Evolutionary conservation across 2,329 filamentous ascomycete species (phyloP), one percentile per base, ranked within the genome.

Genomic region (Fusarium sp.): DNA sequence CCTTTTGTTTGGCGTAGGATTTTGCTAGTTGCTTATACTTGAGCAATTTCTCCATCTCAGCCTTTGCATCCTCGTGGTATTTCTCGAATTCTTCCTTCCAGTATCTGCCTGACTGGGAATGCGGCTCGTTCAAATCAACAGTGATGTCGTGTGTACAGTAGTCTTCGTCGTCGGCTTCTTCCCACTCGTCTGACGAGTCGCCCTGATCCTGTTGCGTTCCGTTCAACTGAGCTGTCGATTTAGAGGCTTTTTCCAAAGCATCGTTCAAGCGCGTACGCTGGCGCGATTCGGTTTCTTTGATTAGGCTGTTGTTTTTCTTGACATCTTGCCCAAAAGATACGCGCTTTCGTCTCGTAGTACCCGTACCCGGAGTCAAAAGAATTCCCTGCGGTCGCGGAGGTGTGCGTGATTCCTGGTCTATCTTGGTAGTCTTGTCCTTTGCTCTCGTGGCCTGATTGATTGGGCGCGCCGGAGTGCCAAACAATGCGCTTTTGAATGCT

Each of bases 21-120:
- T 91, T 93, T 54, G 91, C 90, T 61, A 92, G 81, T 72, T 91
- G 86, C 79, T 93, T 92, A 80, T 93, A 93, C 72, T 86, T 87
- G 72, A 93, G 84, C 71, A 94, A 81, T 77, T 90, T 91, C 78
- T 88, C 88, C 81, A 93, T 88, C 74, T 93, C 89, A 39, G 81
- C 83, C 73, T 86, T 87, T 62, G 90, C 91, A 61, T 90, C 89
- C 40, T 86, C 81, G 44, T 91, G 87, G 70, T 93, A 94, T 51
- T 82, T 84, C 65, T 91, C 84, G 69, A 91, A 93, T 71, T 92
- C 86, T 24, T 85, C 83, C 76, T 93, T 93, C 91, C 91, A 94
- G 75, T 91, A 93, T 68, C 85, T 87, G 7, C 90, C 91, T 5
- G 90, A 92, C 57, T 89, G 85, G 2, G 90, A 92, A 62, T 88